Evolutionary conservation across 192 early-diverging fungal species (phyloP).

Genomic region (Glomus cerebriforme): DNA sequence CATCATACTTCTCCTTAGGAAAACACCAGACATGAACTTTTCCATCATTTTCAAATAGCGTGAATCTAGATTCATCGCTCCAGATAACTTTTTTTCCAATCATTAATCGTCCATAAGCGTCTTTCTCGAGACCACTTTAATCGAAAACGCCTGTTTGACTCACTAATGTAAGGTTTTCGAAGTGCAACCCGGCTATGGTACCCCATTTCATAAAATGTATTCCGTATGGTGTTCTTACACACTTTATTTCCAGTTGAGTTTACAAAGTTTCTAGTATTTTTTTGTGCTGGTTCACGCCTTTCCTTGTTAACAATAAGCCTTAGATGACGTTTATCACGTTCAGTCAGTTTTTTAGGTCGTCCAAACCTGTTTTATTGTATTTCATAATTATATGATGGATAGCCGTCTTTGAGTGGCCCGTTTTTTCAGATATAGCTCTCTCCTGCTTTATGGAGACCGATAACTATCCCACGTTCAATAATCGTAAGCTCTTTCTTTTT

Average conservation of each 20-base stretch:
- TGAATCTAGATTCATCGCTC: neutral
- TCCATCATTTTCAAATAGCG: neutral
- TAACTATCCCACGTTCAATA: too few species aligned
- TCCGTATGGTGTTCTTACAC: neutral
- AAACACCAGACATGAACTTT: neutral
- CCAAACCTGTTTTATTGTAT: neutral
- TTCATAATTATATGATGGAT: neutral
- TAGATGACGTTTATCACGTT: neutral
- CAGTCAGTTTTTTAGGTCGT: neutral
- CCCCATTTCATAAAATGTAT: neutral
- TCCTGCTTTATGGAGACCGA: neutral
- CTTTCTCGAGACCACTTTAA: neutral
- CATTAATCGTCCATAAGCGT: neutral
- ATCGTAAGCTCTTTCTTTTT: too few species aligned
- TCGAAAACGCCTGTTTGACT: neutral
- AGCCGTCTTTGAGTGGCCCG: neutral
- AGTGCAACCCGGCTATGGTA: neutral
- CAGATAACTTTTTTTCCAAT: neutral
- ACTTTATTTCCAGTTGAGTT: neutral
- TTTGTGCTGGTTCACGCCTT: neutral
- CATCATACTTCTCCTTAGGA: too few species aligned
- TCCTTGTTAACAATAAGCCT: neutral
- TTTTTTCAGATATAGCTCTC: neutral
- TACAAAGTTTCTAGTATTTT: too few species aligned
- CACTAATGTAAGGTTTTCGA: neutral